Evolutionary conservation across 2,329 filamentous ascomycete genomes (phyloP), one percentile per base, ranked within the genome.

Genomic region (Beauveria bassiana): DNA sequence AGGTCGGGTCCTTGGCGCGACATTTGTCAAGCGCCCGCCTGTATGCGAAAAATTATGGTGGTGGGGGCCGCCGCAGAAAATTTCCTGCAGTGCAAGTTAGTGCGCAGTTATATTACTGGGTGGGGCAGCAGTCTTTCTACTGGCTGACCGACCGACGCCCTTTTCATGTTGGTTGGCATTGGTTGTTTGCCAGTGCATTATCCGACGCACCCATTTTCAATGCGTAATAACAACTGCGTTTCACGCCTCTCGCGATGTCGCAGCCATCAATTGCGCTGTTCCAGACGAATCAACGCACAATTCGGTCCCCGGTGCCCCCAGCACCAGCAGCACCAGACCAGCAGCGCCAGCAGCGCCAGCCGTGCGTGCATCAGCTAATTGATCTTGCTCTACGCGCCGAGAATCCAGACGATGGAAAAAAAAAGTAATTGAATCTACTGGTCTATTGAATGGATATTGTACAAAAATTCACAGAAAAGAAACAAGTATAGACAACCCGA

Each of bases 401-500:
- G 34, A 16, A 38, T 38, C 14, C 14, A 38, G 34, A 38, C 12
- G 12, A 6, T 16, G 34, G 34, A 4, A 0, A 40, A 40, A 38
- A 28, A 58, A 16, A 38, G 34, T 22, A 8, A 24, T 24, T 50
- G 20, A 18, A 51, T 34, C 38, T 26, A 52, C 8, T 22, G 18
- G n/a, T 53, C 49, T 42, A 42, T 46, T 2, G 46, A 53, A 22
- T n/a, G 40, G 8, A 18, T 34, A 31, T 38, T 34, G 1, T 61
- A 64, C 54, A 64, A 58, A 64, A 65, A 22, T 59, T 7, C 5
- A 22, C n/a, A 52, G n/a, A 52, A 28, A 40, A n/a, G 26, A 46
- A n/a, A 47, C 2, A 20, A 2, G 0, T 28, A 34, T 10, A 24
- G 26, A 22, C 12, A 16, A 26, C 42, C 22, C 12, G 46, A 28